Evolutionary conservation across 73 alveolate species (phyloP), one percentile per base, ranked within the genome.

Genomic region (Durusdinium trenchii): DNA sequence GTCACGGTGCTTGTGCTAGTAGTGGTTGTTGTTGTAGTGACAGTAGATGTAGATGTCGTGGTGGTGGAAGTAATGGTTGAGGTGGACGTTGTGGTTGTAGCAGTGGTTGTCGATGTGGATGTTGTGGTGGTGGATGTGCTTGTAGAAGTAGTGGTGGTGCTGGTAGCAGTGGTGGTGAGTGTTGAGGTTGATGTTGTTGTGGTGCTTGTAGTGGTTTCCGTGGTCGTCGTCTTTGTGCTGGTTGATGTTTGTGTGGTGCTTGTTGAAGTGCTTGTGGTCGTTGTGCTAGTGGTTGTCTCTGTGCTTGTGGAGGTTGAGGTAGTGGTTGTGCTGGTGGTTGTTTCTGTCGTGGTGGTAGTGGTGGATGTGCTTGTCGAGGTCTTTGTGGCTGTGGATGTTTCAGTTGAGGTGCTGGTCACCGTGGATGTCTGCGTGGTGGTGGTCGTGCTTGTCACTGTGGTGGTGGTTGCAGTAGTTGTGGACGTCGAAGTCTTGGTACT

Each of bases 261-360:
- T 23, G 73, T 60, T 23, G n/a, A 23, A 1, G 73, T 60, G 18
- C n/a, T 60, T 60, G 73, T 60, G n/a, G 18, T 32, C 73, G 73
- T 60, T 32, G 30, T 32, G 18, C n/a, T 60, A 32, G 73, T 60
- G 73, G 73, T 60, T 23, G 73, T 60, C 30, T 60, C 73, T 32
- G 73, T 60, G 73, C 73, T 60, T 60, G 73, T 60, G 0, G 73
- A 60, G 18, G 73, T 60, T 60, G 73, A 60, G 30, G 73, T 60
- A 23, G 73, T 60, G 73, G 73, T 60, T 23, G 73, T 60, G 73
- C 73, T 60, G 73, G 73, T 60, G 73, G n/a, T n/a, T n/a, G n/a
- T n/a, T n/a, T n/a, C n/a, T n/a, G n/a, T n/a, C n/a, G n/a, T n/a
- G n/a, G n/a, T n/a, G n/a, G n/a, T n/a, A n/a, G n/a, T n/a, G n/a